Base-by-base conservation (phyloP, 768 basidiomycete species). In the Podaxis pistillaris region DNA sequence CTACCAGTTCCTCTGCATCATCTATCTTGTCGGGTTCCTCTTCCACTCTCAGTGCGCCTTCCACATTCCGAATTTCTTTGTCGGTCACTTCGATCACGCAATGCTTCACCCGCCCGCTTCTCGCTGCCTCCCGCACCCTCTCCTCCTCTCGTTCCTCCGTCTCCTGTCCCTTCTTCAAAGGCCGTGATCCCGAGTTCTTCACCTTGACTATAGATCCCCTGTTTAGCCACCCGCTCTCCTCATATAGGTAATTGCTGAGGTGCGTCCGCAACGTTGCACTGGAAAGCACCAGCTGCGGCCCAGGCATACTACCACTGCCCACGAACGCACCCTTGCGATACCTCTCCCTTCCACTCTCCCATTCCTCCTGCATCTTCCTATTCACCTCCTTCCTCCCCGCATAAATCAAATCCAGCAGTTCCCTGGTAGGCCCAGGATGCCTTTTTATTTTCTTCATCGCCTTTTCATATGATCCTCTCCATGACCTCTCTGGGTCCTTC, bases 261-360 rank as follows among this genome's bases (percentile, higher is more conserved):
- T 81, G 81, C 55, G 75, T 78, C 47, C 84, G 79, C 65, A 93
- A 75, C 6, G 90, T 92, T 46, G 91, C 91, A 69, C 89, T 91
- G 54, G 86, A 81, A 69, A 90, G 72, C 47, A 92, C 75, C 58
- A 90, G 71, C 70, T 91, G 91, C 24, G 88, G 84, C 64, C 75
- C 72, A 22, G 66, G 66, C 44, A 58, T 62, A 64, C 65, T 49
- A 40, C 63, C 49, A 60, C 60, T 59, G 51, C 65, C 62, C 63
- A 61, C 64, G 63, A 68, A 56, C 62, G 64, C 17, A n/a, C 67
- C 59, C 36, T 56, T 56, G 19, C 26, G 33, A 26, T 62, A 51
- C 24, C 36, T 37, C 24, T 44, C 61, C 36, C 28, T 38, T 15
- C 33, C 36, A 15, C 50, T 56, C 53, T 64, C 62, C 54, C 65